Conservation (phyloP, 129 eudicot genomes). For the Artemisia argyi region DNA sequence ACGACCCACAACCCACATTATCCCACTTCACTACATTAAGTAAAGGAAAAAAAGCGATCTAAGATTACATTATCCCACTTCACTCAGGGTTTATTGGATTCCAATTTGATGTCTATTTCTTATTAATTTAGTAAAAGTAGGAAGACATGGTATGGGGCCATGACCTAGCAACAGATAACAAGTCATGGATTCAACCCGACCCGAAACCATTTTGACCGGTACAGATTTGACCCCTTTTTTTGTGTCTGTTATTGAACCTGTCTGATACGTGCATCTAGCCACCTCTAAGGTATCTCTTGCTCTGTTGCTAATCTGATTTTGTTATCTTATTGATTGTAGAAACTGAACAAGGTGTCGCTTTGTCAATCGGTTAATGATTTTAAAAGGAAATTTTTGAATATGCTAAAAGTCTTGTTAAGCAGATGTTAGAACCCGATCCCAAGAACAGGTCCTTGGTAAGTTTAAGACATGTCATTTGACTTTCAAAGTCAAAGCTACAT, state of each 20-base stretch:
- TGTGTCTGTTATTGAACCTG: no score
- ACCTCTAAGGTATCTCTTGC: no score
- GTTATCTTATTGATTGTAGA: conserved; percentile 41
- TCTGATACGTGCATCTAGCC: no score
- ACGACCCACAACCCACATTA: no score
- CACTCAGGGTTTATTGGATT: conserved; percentile 25
- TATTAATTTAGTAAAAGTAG: conserved; percentile 25
- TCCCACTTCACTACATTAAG: no score
- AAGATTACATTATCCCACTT: no score
- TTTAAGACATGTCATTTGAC: conserved; percentile 8
- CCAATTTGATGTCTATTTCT: conserved; percentile 30
- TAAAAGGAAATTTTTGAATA: conserved; percentile 85
- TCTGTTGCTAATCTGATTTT: neutral
- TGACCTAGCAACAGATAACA: neutral
- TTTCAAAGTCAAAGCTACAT: neutral
- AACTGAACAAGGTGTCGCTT: conserved; percentile 98
- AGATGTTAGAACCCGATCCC: conserved; percentile 92
- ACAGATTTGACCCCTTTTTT: no score
- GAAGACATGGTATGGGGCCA: conserved; percentile 29
- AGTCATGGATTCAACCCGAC: no score
- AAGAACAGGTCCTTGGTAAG: conserved; percentile 93
- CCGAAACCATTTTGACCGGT: no score
- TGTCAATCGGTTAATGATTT: conserved; percentile 80
- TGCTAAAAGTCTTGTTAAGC: conserved; percentile 86
- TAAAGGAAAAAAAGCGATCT: no score